Evolutionary conservation across 2,329 filamentous ascomycete genomes (phyloP).

Genomic region (Zopfia rhizophila): DNA sequence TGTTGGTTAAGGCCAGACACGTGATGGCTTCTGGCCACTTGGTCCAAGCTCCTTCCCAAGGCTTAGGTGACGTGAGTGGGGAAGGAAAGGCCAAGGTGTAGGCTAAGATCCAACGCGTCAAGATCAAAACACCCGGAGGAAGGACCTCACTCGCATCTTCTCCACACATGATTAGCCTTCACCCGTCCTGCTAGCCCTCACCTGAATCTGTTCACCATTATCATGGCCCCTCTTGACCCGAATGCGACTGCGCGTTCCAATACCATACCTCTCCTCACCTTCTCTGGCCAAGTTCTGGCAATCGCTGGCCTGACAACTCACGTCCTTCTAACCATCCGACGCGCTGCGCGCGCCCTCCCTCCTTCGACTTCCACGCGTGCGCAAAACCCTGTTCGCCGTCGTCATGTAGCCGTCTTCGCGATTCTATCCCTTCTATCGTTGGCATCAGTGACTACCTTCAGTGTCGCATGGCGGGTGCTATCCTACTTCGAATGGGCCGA

Average conservation of each 20-base stretch:
- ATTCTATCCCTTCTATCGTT: constrained; percentile 60
- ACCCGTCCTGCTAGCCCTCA: background rate
- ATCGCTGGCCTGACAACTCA: constrained; percentile 42
- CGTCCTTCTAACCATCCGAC: constrained; percentile 41
- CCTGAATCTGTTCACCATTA: constrained; percentile 4
- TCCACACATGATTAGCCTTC: no score
- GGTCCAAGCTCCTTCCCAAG: no score
- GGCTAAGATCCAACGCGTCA: no score
- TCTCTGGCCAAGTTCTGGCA: constrained; percentile 42
- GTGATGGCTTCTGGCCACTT: no score
- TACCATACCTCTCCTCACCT: constrained; percentile 42
- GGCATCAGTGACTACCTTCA: constrained; percentile 56
- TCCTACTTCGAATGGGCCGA: constrained; percentile 65
- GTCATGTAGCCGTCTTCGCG: constrained; percentile 53
- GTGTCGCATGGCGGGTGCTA: constrained; percentile 55
- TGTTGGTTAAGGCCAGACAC: no score
- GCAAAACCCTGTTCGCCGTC: constrained; percentile 41
- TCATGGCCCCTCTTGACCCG: constrained; percentile 50
- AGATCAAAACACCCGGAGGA: no score
- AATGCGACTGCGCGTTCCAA: constrained; percentile 43
- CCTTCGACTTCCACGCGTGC: constrained; percentile 47
- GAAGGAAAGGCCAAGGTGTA: no score
- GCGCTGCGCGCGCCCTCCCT: constrained; percentile 44
- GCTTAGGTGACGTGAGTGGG: no score
- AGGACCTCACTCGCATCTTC: no score